Evolutionary conservation across 345 rosid species (phyloP), one percentile per base, ranked within the genome.

Genomic region (Brassica napus): DNA sequence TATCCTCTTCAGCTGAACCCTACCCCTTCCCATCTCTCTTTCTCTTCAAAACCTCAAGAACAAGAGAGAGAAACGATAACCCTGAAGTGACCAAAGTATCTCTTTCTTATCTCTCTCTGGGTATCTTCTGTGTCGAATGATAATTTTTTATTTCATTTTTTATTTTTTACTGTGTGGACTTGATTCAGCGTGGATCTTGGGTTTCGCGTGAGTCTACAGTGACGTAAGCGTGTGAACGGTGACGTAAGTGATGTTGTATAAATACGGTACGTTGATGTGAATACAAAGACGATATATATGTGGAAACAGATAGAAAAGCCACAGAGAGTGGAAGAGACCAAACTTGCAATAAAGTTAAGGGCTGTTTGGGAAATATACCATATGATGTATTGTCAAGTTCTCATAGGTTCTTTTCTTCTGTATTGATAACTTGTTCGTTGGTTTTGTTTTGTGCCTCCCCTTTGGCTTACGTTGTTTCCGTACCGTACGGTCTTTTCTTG

Each of bases 1-100:
- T 84, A 92, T 90, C 92, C 91, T 86, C 90, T 80, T 90, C 77
- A 92, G 63, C 84, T 90, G 86, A 86, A 92, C 94, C 90, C 96
- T 92, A 72, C 96, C 97, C 69, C 97, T 86, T 39, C 97, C 97
- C 97, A 92, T 92, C 64, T 74, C 72, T 75, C 78, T 75, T 65
- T 60, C 75, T 69, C 62, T 68, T 67, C 55, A 66, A 32, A 35
- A 21, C 24, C 49, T 47, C 74, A 44, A 69, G 76, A 80, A 80
- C 66, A 55, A 69, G 75, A 80, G 71, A 79, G 71, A 79, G 66
- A 74, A 79, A 52, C 35, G 4, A 64, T 15, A 64, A 74, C 79
- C 71, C 64, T 68, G 71, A 74, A 75, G 39, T 69, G 71, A 75
- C 79, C 70, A 80, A 74, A 69, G 57, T 75, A 58, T 69, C 49